Percentiles rank a stretch among this genome's conserved stretches.
These are phyloP conservation scores for Knoxia roxburghii DNA, from an alignment of 257 asterid genomes.

Conservation along the genomic window DNA sequence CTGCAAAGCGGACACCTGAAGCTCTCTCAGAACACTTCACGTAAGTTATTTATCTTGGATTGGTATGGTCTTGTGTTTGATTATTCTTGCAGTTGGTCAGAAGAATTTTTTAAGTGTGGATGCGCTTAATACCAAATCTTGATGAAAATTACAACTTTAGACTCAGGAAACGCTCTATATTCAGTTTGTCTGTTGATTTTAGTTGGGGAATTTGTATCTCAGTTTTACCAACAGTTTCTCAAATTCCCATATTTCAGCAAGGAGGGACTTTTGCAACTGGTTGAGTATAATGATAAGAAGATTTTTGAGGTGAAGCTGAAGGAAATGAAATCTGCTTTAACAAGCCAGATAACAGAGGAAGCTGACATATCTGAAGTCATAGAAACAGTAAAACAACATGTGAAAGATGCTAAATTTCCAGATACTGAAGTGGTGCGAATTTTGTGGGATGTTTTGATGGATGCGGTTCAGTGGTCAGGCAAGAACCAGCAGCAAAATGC, in stretches of 20 bases:
- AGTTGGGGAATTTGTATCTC: neutral
- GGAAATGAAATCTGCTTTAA: conserved; percentile 83
- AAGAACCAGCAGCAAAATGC: conserved; percentile 98
- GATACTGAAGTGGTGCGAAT: conserved; percentile 83
- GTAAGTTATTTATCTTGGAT: conserved; percentile 36
- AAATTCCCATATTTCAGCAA: conserved; percentile 41
- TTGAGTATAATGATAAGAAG: conserved; percentile 79
- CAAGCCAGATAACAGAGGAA: conserved; percentile 74
- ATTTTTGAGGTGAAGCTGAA: conserved; percentile 75
- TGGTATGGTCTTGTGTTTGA: neutral
- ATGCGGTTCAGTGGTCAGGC: conserved; percentile 97
- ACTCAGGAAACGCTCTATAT: neutral
- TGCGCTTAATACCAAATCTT: neutral
- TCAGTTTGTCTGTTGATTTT: neutral
- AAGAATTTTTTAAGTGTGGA: neutral
- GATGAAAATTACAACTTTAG: neutral
- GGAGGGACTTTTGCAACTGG: conserved; percentile 69
- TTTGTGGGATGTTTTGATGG: conserved; percentile 95
- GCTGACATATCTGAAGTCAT: conserved; percentile 80
- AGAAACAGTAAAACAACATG: conserved; percentile 88
- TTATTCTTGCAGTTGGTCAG: neutral
- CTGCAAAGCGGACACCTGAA: conserved; percentile 84
- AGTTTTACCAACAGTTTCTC: neutral
- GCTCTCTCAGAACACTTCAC: conserved; percentile 89
- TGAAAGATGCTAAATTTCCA: conserved; percentile 86